phyloP scores from a whole-genome alignment of 768 basidiomycete genomes.

The Psilocybe tampanensis region DNA sequence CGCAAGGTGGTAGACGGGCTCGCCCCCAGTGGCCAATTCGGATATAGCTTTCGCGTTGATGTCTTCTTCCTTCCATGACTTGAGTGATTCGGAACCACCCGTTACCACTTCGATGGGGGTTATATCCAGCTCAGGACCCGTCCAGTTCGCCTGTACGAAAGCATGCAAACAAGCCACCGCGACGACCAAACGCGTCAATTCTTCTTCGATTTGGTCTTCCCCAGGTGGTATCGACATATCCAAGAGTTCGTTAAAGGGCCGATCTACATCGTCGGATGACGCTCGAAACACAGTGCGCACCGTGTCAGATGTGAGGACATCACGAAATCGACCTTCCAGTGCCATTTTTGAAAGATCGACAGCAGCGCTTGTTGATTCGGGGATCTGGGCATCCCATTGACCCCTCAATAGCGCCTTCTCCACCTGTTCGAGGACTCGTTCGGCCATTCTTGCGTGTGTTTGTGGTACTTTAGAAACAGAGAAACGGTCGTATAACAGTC shows the following conservation, averaged over 20 bases:
- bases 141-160: conserved; percentile 96
- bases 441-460: too few species aligned
- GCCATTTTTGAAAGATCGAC: conserved; percentile 53
- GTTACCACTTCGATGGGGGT: conserved; percentile 44
- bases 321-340: conserved; percentile 60
- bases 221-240: conserved; percentile 19
- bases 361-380: conserved; percentile 22
- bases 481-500: too few species aligned
- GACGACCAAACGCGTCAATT: conserved; percentile 60
- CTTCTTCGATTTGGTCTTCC: conserved; percentile 42
- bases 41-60: conserved; percentile 71
- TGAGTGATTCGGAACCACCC: conserved; percentile 25
- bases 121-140: conserved; percentile 83
- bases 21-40: conserved; percentile 82
- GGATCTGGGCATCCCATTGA: conserved; percentile 33
- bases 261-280: conserved; percentile 27
- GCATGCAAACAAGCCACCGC: conserved; percentile 85
- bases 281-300: conserved; percentile 43
- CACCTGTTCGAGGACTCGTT: conserved; percentile 27
- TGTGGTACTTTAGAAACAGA: too few species aligned
- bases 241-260: conserved; percentile 41
- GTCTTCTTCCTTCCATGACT: conserved; percentile 41
- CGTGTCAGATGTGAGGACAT: conserved; percentile 47
- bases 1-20: conserved; percentile 94
- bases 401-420: conserved; percentile 64